Evolutionary conservation across 768 basidiomycete species (phyloP).

Genomic region (Naganishia kalamii): DNA sequence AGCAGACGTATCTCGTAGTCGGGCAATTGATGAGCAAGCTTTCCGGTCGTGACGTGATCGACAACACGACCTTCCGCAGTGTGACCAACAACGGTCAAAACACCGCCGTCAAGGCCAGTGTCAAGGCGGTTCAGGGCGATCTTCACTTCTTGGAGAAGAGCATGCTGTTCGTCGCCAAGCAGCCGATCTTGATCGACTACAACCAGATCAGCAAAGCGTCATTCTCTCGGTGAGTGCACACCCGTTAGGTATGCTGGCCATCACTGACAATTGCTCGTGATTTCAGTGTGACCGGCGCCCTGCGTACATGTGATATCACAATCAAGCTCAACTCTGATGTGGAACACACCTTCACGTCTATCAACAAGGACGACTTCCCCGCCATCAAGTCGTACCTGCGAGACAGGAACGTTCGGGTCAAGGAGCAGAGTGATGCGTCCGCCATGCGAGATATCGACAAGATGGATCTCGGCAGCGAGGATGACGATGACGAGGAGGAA

Average conservation of each 20-base stretch:
- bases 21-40: constrained; percentile 73
- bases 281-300: constrained; percentile 69
- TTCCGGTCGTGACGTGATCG: constrained; percentile 8
- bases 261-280: neutral
- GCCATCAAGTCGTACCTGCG: constrained; percentile 75
- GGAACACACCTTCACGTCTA: constrained; percentile 82
- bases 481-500: constrained; percentile 58
- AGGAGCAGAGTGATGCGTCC: constrained; percentile 92
- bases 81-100: constrained; percentile 15
- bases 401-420: constrained; percentile 84
- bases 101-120: constrained; percentile 73
- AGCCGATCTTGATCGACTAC: constrained; percentile 82
- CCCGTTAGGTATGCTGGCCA: neutral
- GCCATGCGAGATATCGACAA: constrained; percentile 55
- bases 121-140: constrained; percentile 94
- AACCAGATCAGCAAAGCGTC: constrained; percentile 81
- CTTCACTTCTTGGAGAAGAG: constrained; percentile 97
- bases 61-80: constrained; percentile 18
- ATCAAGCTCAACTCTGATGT: constrained; percentile 59
- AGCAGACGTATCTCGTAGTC: constrained; percentile 91
- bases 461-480: constrained; percentile 54
- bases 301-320: constrained; percentile 42
- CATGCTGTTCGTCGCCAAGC: constrained; percentile 95
- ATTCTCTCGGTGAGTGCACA: constrained; percentile 62
- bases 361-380: constrained; percentile 93